Percentiles rank a stretch among this genome's conserved stretches.
phyloP scores from a whole-genome alignment of 768 basidiomycete genomes.

The Collybiopsis luxurians region DNA sequence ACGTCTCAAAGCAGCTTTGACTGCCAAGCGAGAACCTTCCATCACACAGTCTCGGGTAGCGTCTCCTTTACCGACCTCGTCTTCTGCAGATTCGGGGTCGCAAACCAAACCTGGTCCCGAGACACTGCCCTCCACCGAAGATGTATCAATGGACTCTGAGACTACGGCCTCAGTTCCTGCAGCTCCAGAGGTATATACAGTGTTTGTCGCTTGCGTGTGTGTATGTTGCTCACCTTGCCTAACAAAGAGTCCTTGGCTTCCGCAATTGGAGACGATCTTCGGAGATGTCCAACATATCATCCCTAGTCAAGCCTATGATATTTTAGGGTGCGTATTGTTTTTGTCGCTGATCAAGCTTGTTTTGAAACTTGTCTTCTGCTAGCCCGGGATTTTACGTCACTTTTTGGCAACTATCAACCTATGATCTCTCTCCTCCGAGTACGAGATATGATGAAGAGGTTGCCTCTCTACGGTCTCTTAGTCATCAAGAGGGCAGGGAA shows the following conservation, averaged over 20 bases:
- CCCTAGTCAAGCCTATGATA: slow-evolving; percentile 58
- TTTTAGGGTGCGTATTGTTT: slow-evolving; percentile 62
- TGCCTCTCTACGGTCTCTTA: slow-evolving; percentile 54
- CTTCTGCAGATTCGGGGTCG: slow-evolving; percentile 20
- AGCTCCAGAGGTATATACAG: slow-evolving; percentile 36
- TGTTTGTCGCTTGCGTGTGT: background rate
- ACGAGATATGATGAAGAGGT: slow-evolving; percentile 80
- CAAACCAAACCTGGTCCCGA: slow-evolving; percentile 28
- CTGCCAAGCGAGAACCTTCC: slow-evolving; percentile 73
- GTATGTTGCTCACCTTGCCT: background rate
- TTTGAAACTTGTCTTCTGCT: background rate
- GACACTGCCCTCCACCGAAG: slow-evolving; percentile 28
- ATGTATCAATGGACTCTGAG: slow-evolving; percentile 55
- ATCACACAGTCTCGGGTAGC: slow-evolving; percentile 54
- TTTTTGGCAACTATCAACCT: slow-evolving; percentile 95
- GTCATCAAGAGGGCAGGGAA: slow-evolving; percentile 65
- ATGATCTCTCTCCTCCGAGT: slow-evolving; percentile 80
- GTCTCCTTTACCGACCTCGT: slow-evolving; percentile 47
- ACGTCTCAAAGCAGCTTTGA: slow-evolving; percentile 75
- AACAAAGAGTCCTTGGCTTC: slow-evolving; percentile 72
- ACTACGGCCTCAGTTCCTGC: slow-evolving; percentile 23
- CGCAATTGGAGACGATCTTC: slow-evolving; percentile 69
- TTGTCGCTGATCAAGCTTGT: background rate
- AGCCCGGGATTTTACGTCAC: slow-evolving; percentile 93
- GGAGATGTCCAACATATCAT: slow-evolving; percentile 72